phyloP scores from a whole-genome alignment of 495 filamentous ascomycete genomes.

The Talaromyces liani region DNA sequence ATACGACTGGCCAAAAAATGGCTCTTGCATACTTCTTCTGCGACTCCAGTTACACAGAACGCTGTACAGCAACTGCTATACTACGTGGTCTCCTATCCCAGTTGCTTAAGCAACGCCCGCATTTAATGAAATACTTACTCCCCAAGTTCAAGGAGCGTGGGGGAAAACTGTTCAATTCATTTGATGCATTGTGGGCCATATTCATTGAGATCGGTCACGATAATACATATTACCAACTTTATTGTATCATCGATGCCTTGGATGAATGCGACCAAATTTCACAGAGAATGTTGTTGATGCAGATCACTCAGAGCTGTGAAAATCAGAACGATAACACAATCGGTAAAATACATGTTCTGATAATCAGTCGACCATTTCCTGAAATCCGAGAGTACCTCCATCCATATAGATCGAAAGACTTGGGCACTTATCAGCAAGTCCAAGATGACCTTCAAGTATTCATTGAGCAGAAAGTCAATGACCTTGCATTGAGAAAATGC shows the following conservation, averaged over 20 bases:
- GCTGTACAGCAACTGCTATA: conserved; percentile 14
- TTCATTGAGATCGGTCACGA: conserved; percentile 12
- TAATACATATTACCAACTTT: conserved; percentile 7
- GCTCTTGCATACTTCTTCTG: conserved; percentile 25
- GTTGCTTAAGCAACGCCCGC: conserved; percentile 13
- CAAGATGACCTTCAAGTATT: conserved; percentile 14
- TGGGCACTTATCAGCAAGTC: conserved; percentile 10
- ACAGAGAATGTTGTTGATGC: conserved; percentile 13
- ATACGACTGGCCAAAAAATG: conserved; percentile 8
- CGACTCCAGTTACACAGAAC: conserved; percentile 14
- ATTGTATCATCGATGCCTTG: conserved; percentile 21
- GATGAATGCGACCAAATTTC: conserved; percentile 22
- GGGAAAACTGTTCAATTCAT: conserved; percentile 18
- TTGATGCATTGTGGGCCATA: conserved; percentile 21
- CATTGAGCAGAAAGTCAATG: conserved; percentile 15
- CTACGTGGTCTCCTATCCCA: conserved; percentile 22
- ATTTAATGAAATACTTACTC: conserved; percentile 15
- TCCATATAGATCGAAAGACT: conserved; percentile 13
- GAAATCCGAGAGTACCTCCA: conserved; percentile 14
- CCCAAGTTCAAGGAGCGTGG: conserved; percentile 15
- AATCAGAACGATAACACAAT: conserved; percentile 6
- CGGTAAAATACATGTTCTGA: conserved; percentile 16
- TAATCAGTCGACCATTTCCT: conserved; percentile 19
- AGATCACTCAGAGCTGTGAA: conserved; percentile 13
- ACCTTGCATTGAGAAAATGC: conserved; percentile 13